phyloP scores from a whole-genome alignment of 2,329 filamentous ascomycete genomes.

The Aspergillus piperis region DNA sequence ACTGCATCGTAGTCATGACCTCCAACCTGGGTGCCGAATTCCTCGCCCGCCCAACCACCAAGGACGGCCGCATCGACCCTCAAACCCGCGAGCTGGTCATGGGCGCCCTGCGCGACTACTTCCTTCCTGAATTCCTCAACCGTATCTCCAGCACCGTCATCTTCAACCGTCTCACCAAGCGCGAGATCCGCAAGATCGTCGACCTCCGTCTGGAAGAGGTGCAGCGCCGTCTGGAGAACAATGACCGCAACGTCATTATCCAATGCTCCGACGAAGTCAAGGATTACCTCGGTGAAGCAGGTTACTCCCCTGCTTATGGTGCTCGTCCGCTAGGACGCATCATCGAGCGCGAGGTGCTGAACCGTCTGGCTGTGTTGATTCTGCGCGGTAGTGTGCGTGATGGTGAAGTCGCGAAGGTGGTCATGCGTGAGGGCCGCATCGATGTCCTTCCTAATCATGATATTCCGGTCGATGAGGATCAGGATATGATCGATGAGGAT shows the following conservation, averaged over 20 bases:
- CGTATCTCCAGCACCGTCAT: slow-evolving; percentile 95
- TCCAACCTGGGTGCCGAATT: slow-evolving; percentile 95
- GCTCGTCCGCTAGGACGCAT: slow-evolving; percentile 83
- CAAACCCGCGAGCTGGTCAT: slow-evolving; percentile 87
- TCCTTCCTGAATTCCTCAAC: slow-evolving; percentile 98
- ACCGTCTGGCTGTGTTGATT: slow-evolving; percentile 87
- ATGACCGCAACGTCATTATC: slow-evolving; percentile 83
- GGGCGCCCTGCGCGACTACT: slow-evolving; percentile 88
- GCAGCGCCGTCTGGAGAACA: slow-evolving; percentile 83
- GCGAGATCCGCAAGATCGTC: slow-evolving; percentile 92
- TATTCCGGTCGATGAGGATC: slow-evolving; percentile 62
- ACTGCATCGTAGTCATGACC: slow-evolving; percentile 99
- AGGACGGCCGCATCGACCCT: slow-evolving; percentile 82
- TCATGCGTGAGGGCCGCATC: slow-evolving; percentile 77
- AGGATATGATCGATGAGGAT: slow-evolving; percentile 73
- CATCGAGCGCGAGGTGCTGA: slow-evolving; percentile 97
- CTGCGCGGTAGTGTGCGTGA: slow-evolving; percentile 81
- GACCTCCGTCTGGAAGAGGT: slow-evolving; percentile 86
- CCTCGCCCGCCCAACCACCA: slow-evolving; percentile 74
- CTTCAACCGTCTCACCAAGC: slow-evolving; percentile 91
- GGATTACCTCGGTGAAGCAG: slow-evolving; percentile 86
- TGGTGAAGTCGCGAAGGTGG: slow-evolving; percentile 78
- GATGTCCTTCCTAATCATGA: slow-evolving; percentile 82
- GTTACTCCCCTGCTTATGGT: slow-evolving; percentile 94
- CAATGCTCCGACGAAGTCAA: slow-evolving; percentile 81